Evolutionary conservation across 257 asterid species (phyloP).

Genomic region (Solanum tarapatanum): DNA sequence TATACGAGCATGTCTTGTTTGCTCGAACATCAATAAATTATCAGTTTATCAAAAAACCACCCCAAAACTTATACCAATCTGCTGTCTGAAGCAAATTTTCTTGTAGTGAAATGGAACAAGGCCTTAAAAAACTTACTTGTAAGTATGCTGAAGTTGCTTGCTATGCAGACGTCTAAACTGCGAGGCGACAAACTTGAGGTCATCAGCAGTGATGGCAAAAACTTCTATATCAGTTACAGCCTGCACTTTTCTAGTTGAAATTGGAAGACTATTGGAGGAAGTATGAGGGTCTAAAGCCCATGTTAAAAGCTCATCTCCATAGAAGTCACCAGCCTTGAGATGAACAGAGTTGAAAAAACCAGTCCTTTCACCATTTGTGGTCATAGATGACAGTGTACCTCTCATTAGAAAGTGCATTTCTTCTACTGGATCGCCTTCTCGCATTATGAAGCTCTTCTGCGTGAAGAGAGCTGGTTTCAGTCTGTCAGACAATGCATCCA

Average conservation of each 20-base stretch:
- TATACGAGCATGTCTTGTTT: too few species aligned
- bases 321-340: conserved; percentile 1
- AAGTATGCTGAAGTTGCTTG: neutral
- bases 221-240: neutral
- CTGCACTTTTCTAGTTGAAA: neutral
- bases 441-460: neutral
- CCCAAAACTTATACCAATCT: neutral
- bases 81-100: neutral
- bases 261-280: neutral
- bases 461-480: conserved; percentile 3
- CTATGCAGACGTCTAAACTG: neutral
- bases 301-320: neutral
- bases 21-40: too few species aligned
- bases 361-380: neutral
- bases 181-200: neutral
- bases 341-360: neutral
- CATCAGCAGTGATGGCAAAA: neutral
- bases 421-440: conserved; percentile 2
- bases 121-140: neutral
- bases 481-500: neutral
- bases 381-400: neutral
- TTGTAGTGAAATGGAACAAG: neutral
- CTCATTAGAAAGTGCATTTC: conserved; percentile 2
- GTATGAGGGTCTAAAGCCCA: neutral
- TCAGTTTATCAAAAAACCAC: too few species aligned